Percentiles rank a stretch among this genome's conserved stretches.
phyloP scores from a whole-genome alignment of 805 yeast genomes.

The Schizosaccharomyces lindneri region DNA sequence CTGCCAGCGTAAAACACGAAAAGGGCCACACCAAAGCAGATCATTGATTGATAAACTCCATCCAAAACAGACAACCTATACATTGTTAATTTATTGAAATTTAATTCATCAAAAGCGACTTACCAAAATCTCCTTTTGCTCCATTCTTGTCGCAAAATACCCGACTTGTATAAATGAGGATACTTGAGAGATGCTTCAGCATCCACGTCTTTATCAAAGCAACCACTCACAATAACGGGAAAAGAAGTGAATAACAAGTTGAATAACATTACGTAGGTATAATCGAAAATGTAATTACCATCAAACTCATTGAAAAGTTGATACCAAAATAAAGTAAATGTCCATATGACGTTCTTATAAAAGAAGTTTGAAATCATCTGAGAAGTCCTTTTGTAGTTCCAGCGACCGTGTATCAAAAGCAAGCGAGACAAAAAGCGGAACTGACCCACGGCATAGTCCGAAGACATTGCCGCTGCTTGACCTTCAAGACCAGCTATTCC shows the following conservation, averaged over 20 bases:
- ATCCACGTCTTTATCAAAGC: slow-evolving; percentile 51
- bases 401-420: slow-evolving; percentile 56
- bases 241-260: slow-evolving; percentile 60
- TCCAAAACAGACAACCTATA: slow-evolving; percentile 29
- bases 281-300: slow-evolving; percentile 54
- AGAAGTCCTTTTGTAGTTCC: slow-evolving; percentile 51
- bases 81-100: background rate
- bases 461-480: slow-evolving; percentile 65
- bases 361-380: slow-evolving; percentile 62
- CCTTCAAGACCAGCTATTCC: slow-evolving; percentile 81
- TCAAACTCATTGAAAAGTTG: slow-evolving; percentile 46
- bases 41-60: slow-evolving; percentile 46
- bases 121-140: slow-evolving; percentile 29
- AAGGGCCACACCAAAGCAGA: slow-evolving; percentile 49
- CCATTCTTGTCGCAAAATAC: slow-evolving; percentile 41
- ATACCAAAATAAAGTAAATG: slow-evolving; percentile 54
- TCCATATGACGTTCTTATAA: slow-evolving; percentile 51
- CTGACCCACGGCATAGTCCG: slow-evolving; percentile 65
- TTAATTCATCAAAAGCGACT: background rate
- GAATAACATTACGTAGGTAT: slow-evolving; percentile 53
- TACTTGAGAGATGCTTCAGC: slow-evolving; percentile 38
- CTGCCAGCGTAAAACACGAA: slow-evolving; percentile 24
- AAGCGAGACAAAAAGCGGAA: slow-evolving; percentile 41
- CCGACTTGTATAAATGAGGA: slow-evolving; percentile 46
- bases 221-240: slow-evolving; percentile 50